Evolutionary conservation across 75 land plant genomes (phyloP).

Genomic region (Cryptomeria japonica): DNA sequence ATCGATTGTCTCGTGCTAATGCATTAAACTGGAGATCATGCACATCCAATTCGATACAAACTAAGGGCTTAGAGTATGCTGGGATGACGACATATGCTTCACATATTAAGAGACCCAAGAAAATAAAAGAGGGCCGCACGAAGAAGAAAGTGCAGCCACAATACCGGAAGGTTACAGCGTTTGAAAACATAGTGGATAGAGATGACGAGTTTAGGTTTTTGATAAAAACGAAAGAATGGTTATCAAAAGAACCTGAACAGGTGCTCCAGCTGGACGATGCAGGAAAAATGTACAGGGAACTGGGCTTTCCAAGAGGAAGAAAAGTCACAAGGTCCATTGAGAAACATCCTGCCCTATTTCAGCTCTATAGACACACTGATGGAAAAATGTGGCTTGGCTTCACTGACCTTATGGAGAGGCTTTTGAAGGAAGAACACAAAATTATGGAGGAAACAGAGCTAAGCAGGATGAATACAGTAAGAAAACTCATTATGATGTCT

Average conservation of each 20-base stretch:
- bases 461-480: slow-evolving; percentile 38
- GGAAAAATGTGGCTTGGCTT: slow-evolving; percentile 53
- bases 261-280: slow-evolving; percentile 65
- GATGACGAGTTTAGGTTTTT: slow-evolving; percentile 55
- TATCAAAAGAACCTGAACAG: slow-evolving; percentile 56
- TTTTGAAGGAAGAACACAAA: slow-evolving; percentile 49
- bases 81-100: slow-evolving; percentile 9
- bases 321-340: slow-evolving; percentile 38
- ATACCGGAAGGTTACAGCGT: slow-evolving; percentile 20
- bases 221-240: slow-evolving; percentile 40
- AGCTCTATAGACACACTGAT: slow-evolving; percentile 48
- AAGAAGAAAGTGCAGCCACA: slow-evolving; percentile 29
- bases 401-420: slow-evolving; percentile 57
- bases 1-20: background rate
- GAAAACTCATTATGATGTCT: slow-evolving; percentile 86
- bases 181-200: slow-evolving; percentile 42
- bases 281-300: slow-evolving; percentile 61
- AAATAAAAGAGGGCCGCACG: slow-evolving; percentile 30
- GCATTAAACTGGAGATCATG: background rate
- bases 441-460: slow-evolving; percentile 51
- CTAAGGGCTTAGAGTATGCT: background rate
- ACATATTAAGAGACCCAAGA: slow-evolving; percentile 33
- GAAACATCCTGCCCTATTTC: slow-evolving; percentile 59
- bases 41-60: background rate
- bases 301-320: slow-evolving; percentile 68